phyloP scores from a whole-genome alignment of 2,329 filamentous ascomycete species.

The Mycosphaerelloides madeirae region DNA sequence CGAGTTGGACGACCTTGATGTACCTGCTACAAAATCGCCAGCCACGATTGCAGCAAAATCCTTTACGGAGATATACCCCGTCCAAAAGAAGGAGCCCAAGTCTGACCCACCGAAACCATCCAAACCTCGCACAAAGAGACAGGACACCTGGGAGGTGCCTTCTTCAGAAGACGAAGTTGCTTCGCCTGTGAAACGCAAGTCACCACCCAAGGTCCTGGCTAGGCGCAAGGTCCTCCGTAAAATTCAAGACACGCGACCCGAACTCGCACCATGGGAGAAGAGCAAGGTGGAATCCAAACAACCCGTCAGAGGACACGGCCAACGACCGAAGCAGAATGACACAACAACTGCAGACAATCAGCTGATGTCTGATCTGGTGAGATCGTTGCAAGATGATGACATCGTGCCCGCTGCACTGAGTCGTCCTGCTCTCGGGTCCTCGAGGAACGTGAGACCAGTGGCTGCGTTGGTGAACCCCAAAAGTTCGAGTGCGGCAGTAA shows the following conservation, averaged over 20 bases:
- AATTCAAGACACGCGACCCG: neutral
- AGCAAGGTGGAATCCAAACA: slow-evolving; percentile 2
- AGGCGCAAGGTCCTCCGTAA: slow-evolving; percentile 14
- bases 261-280: slow-evolving; percentile 28
- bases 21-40: slow-evolving; percentile 1
- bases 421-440: too few species aligned
- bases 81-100: slow-evolving; percentile 14
- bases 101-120: slow-evolving; percentile 5
- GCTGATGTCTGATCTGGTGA: slow-evolving; percentile 2
- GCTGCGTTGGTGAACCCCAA: slow-evolving; percentile 7
- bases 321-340: neutral
- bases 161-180: slow-evolving; percentile 30
- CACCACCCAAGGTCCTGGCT: slow-evolving; percentile 11
- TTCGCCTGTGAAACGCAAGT: slow-evolving; percentile 13
- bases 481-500: slow-evolving; percentile 19
- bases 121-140: slow-evolving; percentile 14
- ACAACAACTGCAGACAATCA: slow-evolving; percentile 3
- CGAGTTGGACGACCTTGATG: slow-evolving; percentile 20
- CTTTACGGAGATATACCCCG: slow-evolving; percentile 12
- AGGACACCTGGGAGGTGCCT: slow-evolving; percentile 42
- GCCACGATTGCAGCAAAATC: slow-evolving; percentile 1
- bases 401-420: neutral
- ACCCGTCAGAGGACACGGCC: neutral
- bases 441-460: neutral
- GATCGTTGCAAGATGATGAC: neutral